A percentile compares a stretch with the other conserved stretches of the same genome.
phyloP scores from a whole-genome alignment of 371 early-diverging fungal genomes.

The Fennellomyces sp. region DNA sequence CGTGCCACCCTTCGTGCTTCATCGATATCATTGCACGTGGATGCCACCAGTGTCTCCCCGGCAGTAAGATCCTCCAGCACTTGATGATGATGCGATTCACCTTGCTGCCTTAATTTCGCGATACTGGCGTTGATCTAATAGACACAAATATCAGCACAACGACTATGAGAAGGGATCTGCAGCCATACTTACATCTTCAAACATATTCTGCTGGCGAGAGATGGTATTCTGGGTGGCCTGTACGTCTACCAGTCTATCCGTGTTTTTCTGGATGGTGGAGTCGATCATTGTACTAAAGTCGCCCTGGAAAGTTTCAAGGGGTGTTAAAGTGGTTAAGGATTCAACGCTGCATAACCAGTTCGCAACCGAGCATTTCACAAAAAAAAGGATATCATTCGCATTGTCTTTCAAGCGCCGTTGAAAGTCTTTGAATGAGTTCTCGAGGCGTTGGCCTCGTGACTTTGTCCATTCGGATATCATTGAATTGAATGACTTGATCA shows the following conservation, averaged over 20 bases:
- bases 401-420: not conserved
- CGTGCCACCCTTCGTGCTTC: not conserved
- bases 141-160: not conserved
- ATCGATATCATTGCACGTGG: slow-evolving; percentile 1
- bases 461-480: slow-evolving; percentile 10
- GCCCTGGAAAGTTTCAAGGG: not conserved
- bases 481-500: slow-evolving; percentile 5
- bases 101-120: not conserved
- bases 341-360: not conserved
- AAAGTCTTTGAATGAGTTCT: not conserved
- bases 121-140: not conserved
- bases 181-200: slow-evolving; percentile 7
- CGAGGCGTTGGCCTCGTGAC: slow-evolving; percentile 8
- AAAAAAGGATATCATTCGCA: slow-evolving; percentile 8
- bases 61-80: not conserved
- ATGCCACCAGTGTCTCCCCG: not conserved
- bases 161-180: no score
- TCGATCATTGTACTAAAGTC: not conserved
- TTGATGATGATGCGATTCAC: not conserved
- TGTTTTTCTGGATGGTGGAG: not conserved
- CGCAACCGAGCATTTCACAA: no score
- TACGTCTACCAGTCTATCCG: not conserved
- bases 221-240: not conserved
- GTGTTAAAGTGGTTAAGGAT: slow-evolving; percentile 3
- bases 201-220: not conserved